A percentile compares a stretch with the other conserved stretches of the same genome.
These are phyloP conservation scores for Phytophthora parvispora DNA, from an alignment of 352 stramenopile species.

Conservation along the genomic window DNA sequence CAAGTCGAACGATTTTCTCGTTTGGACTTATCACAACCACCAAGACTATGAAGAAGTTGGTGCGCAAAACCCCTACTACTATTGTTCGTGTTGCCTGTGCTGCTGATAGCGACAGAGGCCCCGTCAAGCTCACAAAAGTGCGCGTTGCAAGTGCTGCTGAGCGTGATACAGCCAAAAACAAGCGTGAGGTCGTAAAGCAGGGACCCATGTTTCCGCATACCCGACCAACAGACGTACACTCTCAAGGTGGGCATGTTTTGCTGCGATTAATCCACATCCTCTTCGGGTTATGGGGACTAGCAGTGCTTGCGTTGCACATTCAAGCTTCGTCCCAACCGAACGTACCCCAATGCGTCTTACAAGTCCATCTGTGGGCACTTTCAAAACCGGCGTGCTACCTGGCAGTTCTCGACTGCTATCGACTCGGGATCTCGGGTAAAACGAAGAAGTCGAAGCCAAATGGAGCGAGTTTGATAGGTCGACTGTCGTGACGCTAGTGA, in stretches of 20 bases:
- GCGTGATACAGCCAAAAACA: too few species aligned
- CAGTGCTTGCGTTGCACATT: conserved; percentile 19
- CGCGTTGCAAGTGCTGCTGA: too few species aligned
- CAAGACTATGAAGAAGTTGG: not conserved
- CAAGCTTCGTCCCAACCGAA: conserved; percentile 5
- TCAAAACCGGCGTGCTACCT: conserved; percentile 30
- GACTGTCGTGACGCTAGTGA: conserved; percentile 19
- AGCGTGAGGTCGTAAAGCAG: too few species aligned
- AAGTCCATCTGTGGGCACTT: conserved; percentile 24
- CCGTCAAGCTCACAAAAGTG: too few species aligned
- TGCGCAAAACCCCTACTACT: not conserved
- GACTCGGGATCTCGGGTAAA: not conserved
- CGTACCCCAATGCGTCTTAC: conserved; percentile 2
- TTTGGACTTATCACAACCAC: conserved; percentile 6
- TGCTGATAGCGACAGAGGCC: not conserved
- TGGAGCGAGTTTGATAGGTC: conserved; percentile 18
- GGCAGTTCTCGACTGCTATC: conserved; percentile 31
- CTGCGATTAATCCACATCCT: not conserved
- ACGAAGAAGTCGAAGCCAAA: conserved; percentile 1
- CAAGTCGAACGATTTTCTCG: conserved; percentile 2
- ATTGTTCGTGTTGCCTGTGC: not conserved
- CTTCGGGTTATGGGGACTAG: not conserved
- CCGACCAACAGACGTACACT: not conserved
- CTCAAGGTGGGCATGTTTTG: not conserved
- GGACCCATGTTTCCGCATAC: too few species aligned